These are phyloP conservation scores for Ambispora gerdemannii DNA, from an alignment of 192 early-diverging fungal genomes.

Conservation along the genomic window DNA sequence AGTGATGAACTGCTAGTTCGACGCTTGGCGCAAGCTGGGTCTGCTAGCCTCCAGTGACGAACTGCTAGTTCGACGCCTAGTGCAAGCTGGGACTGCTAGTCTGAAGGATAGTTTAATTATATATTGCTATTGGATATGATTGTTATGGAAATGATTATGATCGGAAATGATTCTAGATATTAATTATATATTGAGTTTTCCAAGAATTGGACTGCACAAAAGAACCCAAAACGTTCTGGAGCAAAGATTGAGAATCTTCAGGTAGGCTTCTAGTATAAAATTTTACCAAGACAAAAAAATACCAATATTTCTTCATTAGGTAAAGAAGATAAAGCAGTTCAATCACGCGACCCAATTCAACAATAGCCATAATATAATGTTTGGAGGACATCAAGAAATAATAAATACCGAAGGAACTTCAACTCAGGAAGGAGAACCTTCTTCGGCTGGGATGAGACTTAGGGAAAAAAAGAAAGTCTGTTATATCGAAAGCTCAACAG, in stretches of 20 bases:
- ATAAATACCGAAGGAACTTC: background rate
- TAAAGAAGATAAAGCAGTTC: slow-evolving; percentile 4
- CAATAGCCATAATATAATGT: background rate
- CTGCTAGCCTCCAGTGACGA: slow-evolving; percentile 29
- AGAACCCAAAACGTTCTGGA: background rate
- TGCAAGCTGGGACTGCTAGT: slow-evolving; percentile 17
- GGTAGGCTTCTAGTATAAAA: slow-evolving; percentile 9
- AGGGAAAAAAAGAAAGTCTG: background rate
- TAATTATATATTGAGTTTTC: slow-evolving; percentile 5
- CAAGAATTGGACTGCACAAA: slow-evolving; percentile 2
- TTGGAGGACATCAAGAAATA: background rate
- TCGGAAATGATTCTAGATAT: background rate
- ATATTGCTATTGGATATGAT: slow-evolving; percentile 5
- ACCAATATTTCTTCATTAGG: background rate
- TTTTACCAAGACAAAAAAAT: slow-evolving; percentile 15
- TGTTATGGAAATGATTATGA: background rate
- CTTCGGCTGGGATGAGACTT: background rate
- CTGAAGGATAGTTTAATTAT: slow-evolving; percentile 12
- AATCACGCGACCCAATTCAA: background rate
- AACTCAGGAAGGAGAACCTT: background rate
- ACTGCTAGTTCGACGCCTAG: slow-evolving; percentile 30
- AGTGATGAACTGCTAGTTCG: slow-evolving; percentile 30
- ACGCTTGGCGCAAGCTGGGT: slow-evolving; percentile 27
- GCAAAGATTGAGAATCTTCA: slow-evolving; percentile 1
- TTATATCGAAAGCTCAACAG: background rate